Base-by-base conservation (phyloP, 106 monocot genomes). In the Dendrobium huoshanense region DNA sequence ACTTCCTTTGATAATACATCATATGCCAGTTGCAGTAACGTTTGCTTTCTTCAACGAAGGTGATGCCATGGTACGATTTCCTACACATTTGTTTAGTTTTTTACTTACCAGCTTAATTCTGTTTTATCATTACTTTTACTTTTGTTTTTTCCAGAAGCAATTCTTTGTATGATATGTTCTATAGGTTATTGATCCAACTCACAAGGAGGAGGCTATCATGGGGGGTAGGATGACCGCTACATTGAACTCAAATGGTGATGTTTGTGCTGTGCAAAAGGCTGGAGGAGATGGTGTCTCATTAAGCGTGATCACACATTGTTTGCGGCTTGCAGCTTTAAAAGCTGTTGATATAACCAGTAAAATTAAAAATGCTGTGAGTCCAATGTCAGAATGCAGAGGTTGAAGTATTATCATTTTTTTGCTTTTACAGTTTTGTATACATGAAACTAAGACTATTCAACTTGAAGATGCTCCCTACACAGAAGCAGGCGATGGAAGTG, bases 21-120 rank as follows among this genome's bases (percentile, higher is more conserved):
- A 93, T 80, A 88, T 99, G 73, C 99, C 95, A 44, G 84, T 99
- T 11, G 99, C 99, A 24, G 91, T 99, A 67, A 93, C 99, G 7
- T 99, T 99, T 89, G 95, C 93, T 78, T 88, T 90, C 68, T 99
- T 99, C 80, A 78, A 83, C 79, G 99, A 99, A 86, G 98, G 95
- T 80, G 91, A 89, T 70, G 58, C 75, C 67, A 80, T 91, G 91
- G 99, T 95, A 91, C 82, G 83, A 16, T 74, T 16, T 40, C 20
- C 18, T 9, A 55, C 19, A n/a, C 48, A 5, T 67, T 37, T 81
- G 49, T 33, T 59, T 47, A 45, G 5, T 18, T 49, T 59, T 74
- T 40, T 59, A 7, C 75, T 78, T 70, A n/a, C 41, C 72, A 37
- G 27, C 47, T 72, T 80, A 55, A 17, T 55, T 55, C 3, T 15